phyloP scores from a whole-genome alignment of 768 basidiomycete species.

The Suillus paluster region DNA sequence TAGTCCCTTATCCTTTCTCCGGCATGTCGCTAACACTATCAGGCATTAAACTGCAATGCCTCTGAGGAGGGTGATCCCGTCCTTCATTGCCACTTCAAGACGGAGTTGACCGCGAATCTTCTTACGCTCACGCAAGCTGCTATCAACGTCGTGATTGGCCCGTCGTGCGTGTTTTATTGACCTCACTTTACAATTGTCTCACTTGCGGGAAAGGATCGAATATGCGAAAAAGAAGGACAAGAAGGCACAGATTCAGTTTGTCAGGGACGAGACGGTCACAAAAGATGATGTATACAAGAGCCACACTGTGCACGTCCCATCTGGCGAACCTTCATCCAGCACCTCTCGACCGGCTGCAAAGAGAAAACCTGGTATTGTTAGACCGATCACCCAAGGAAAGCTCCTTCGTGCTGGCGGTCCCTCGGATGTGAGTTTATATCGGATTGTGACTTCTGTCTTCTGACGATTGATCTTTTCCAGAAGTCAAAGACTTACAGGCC shows the following conservation, averaged over 20 bases:
- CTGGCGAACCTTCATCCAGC: constrained; percentile 86
- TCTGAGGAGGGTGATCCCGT: constrained; percentile 96
- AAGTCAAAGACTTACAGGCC: constrained; percentile 47
- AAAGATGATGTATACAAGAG: constrained; percentile 92
- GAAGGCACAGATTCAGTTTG: constrained; percentile 80
- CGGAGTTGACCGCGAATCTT: constrained; percentile 85
- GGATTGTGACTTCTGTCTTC: constrained; percentile 9
- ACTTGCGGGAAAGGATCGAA: constrained; percentile 61
- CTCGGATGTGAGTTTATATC: constrained; percentile 48
- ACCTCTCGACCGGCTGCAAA: constrained; percentile 83
- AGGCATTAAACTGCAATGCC: constrained; percentile 78
- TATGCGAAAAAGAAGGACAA: constrained; percentile 99
- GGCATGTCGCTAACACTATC: constrained; percentile 14
- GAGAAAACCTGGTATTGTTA: constrained; percentile 83
- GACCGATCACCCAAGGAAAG: constrained; percentile 86
- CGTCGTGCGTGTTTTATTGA: constrained; percentile 61
- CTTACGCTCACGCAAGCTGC: constrained; percentile 80
- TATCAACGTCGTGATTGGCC: constrained; percentile 72
- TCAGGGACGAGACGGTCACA: constrained; percentile 84
- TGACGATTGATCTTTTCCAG: constrained; percentile 30
- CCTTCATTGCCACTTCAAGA: constrained; percentile 93
- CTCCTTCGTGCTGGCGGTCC: constrained; percentile 79
- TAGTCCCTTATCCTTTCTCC: constrained; percentile 26
- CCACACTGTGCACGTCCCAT: constrained; percentile 83
- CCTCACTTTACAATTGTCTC: constrained; percentile 10